Conservation (phyloP, 2,329 filamentous ascomycete genomes). For the Westerdykella aurantiaca region DNA sequence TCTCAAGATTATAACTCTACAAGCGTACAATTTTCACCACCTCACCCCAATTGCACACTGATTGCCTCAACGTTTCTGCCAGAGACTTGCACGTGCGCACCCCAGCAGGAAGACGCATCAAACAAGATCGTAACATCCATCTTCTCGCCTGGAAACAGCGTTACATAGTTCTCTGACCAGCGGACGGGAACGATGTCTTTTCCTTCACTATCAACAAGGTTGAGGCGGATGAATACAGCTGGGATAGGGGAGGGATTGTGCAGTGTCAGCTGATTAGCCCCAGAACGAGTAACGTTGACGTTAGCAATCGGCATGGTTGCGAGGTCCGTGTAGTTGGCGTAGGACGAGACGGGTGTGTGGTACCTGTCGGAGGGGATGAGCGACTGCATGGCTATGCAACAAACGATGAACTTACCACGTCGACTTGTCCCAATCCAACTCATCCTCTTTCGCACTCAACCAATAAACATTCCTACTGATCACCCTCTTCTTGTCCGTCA, state of each 20-base stretch:
- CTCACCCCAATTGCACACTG: not conserved
- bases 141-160: constrained; percentile 53
- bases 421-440: constrained; percentile 52
- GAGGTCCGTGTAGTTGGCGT: constrained; percentile 46
- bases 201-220: constrained; percentile 42
- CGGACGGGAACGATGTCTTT: constrained; percentile 48
- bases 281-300: constrained; percentile 1
- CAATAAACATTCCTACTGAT: constrained; percentile 59
- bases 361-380: too few relatives aligned
- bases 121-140: constrained; percentile 25
- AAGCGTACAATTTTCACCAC: not conserved
- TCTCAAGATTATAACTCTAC: too few relatives aligned
- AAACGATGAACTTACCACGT: constrained; percentile 45
- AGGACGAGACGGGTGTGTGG: constrained; percentile 51
- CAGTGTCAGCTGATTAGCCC: constrained; percentile 37
- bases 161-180: constrained; percentile 61
- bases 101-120: not conserved
- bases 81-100: constrained; percentile 1
- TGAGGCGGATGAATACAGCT: constrained; percentile 54
- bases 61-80: constrained; percentile 3
- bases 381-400: too few relatives aligned
- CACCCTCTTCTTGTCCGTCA: constrained; percentile 9
- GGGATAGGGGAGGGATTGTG: constrained; percentile 50
- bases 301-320: constrained; percentile 15
- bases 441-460: constrained; percentile 46